These are phyloP conservation scores for Botrytis paeoniae DNA, from an alignment of 2,329 filamentous ascomycete species.

Conservation along the genomic window DNA sequence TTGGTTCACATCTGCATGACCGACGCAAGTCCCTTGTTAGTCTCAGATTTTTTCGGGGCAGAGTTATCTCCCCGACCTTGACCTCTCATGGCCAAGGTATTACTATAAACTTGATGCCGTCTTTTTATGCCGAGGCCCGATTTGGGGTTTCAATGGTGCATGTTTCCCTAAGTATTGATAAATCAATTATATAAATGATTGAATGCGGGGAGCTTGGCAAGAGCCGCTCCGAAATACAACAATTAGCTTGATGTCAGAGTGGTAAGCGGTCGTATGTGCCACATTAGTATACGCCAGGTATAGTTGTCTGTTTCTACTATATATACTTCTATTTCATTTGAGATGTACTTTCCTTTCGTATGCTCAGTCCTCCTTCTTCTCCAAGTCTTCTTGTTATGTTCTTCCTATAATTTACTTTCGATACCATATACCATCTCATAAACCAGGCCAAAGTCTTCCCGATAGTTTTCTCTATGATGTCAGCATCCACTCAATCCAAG, in stretches of 20 bases:
- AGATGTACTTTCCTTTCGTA: background rate
- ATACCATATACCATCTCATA: background rate
- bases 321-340: background rate
- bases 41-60: background rate
- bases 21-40: background rate
- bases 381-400: background rate
- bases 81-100: background rate
- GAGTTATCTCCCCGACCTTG: conserved; percentile 8
- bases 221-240: background rate
- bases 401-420: background rate
- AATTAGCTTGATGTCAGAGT: background rate
- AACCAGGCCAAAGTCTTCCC: background rate
- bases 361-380: background rate
- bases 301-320: background rate
- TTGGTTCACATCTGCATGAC: background rate
- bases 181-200: background rate
- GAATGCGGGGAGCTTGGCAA: background rate
- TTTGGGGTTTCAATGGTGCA: background rate
- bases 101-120: background rate
- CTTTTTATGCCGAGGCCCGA: background rate
- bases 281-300: background rate
- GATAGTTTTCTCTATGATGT: conserved; percentile 19
- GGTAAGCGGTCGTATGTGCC: background rate
- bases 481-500: conserved; percentile 24
- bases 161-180: background rate